These are phyloP conservation scores for Pseudocercospora vitis DNA, from an alignment of 2,329 filamentous ascomycete species.

Conservation along the genomic window DNA sequence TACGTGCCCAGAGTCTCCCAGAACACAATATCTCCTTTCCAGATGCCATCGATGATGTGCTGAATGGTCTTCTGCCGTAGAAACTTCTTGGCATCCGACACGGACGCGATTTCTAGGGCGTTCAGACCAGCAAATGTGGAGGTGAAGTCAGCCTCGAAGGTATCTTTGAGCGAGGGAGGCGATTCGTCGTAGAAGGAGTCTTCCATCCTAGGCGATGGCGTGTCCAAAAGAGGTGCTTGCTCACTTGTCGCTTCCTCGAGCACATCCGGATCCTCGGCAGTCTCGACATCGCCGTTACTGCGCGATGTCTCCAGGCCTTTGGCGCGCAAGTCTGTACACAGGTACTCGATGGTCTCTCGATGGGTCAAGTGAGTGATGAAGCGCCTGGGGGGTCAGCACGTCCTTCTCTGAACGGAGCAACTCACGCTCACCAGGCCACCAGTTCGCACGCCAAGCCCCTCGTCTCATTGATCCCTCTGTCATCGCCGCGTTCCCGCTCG, in stretches of 20 bases:
- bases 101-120: conserved; percentile 80
- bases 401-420: background rate
- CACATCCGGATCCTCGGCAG: conserved; percentile 9
- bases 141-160: conserved; percentile 43
- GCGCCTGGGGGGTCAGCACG: conserved; percentile 45
- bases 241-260: conserved; percentile 23
- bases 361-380: conserved; percentile 71
- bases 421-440: conserved; percentile 59
- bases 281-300: conserved; percentile 25
- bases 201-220: conserved; percentile 18
- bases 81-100: conserved; percentile 80
- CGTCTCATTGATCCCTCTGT: conserved; percentile 66
- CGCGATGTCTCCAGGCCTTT: conserved; percentile 16
- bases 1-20: conserved; percentile 76
- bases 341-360: conserved; percentile 70
- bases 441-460: conserved; percentile 76
- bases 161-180: conserved; percentile 18
- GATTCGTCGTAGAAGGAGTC: conserved; percentile 31
- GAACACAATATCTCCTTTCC: conserved; percentile 83
- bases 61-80: conserved; percentile 78
- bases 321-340: conserved; percentile 68
- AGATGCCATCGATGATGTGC: conserved; percentile 79
- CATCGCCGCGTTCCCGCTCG: conserved; percentile 58
- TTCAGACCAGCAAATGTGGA: conserved; percentile 76
- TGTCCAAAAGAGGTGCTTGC: conserved; percentile 27